Conservation (phyloP, 2,329 filamentous ascomycete genomes). For the Coniochaeta ligniaria region DNA sequence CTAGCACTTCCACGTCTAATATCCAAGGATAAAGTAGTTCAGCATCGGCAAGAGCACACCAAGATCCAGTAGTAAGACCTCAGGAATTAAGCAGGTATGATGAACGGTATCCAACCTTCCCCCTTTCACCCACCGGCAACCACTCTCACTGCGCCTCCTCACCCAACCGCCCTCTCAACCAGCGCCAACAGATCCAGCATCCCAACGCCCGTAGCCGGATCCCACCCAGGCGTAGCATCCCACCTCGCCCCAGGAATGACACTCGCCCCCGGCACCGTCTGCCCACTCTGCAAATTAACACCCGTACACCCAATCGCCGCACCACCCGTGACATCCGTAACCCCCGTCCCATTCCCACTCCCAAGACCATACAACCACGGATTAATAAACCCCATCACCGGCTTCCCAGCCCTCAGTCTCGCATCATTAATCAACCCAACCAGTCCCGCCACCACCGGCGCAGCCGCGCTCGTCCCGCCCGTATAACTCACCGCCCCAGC, state of each 20-base stretch:
- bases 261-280: slow-evolving; percentile 1
- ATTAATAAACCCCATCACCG: slow-evolving; percentile 38
- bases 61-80: too few relatives aligned
- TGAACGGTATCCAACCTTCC: too few relatives aligned
- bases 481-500: slow-evolving; percentile 21
- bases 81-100: too few relatives aligned
- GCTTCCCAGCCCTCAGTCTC: slow-evolving; percentile 34
- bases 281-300: slow-evolving; percentile 1
- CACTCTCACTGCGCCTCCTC: neutral
- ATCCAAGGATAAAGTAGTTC: too few relatives aligned
- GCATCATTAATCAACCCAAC: slow-evolving; percentile 50
- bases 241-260: slow-evolving; percentile 7
- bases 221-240: slow-evolving; percentile 9
- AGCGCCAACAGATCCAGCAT: slow-evolving; percentile 2
- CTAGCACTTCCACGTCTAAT: too few relatives aligned
- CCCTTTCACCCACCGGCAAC: too few relatives aligned
- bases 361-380: slow-evolving; percentile 33
- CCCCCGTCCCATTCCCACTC: slow-evolving; percentile 7
- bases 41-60: too few relatives aligned
- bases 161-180: slow-evolving; percentile 1
- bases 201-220: slow-evolving; percentile 10
- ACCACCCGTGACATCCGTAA: slow-evolving; percentile 25
- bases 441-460: slow-evolving; percentile 47
- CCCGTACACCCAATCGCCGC: slow-evolving; percentile 15
- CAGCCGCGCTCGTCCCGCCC: slow-evolving; percentile 33